These are phyloP conservation scores for Chaetoscypha palmicola DNA, from an alignment of 2,329 filamentous ascomycete genomes.

Conservation along the genomic window DNA sequence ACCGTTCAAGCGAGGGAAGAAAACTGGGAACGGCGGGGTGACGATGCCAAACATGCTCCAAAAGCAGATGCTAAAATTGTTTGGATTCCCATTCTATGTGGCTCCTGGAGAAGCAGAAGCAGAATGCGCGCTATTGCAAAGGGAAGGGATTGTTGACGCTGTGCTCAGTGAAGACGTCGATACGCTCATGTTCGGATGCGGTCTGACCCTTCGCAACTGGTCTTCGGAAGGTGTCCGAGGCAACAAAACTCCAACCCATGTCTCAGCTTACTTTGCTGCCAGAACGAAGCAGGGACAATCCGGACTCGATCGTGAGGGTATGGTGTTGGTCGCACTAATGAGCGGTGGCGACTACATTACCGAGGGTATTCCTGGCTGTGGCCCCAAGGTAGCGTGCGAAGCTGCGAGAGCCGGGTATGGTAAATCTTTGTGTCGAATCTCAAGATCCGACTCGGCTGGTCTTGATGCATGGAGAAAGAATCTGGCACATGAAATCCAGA, in stretches of 20 bases:
- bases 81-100: conserved; percentile 76
- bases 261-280: conserved; percentile 68
- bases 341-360: conserved; percentile 93
- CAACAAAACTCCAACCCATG: conserved; percentile 70
- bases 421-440: conserved; percentile 60
- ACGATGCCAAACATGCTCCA: conserved; percentile 66
- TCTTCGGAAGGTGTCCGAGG: conserved; percentile 61
- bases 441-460: conserved; percentile 49
- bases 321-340: conserved; percentile 91
- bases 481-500: conserved; percentile 67
- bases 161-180: conserved; percentile 96
- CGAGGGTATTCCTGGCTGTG: conserved; percentile 80
- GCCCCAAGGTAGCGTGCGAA: conserved; percentile 81
- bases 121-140: conserved; percentile 83
- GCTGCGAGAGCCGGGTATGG: conserved; percentile 87
- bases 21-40: conserved; percentile 55
- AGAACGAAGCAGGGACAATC: conserved; percentile 41
- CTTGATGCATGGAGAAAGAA: conserved; percentile 64
- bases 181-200: conserved; percentile 93
- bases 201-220: conserved; percentile 73
- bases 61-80: conserved; percentile 75
- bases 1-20: conserved; percentile 80
- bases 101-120: conserved; percentile 95
- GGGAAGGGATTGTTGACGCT: conserved; percentile 77
- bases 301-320: conserved; percentile 74